Percentiles rank a stretch among this genome's conserved stretches.
Conservation (phyloP, 2,329 filamentous ascomycete genomes). For the Aureobasidium zeae region DNA sequence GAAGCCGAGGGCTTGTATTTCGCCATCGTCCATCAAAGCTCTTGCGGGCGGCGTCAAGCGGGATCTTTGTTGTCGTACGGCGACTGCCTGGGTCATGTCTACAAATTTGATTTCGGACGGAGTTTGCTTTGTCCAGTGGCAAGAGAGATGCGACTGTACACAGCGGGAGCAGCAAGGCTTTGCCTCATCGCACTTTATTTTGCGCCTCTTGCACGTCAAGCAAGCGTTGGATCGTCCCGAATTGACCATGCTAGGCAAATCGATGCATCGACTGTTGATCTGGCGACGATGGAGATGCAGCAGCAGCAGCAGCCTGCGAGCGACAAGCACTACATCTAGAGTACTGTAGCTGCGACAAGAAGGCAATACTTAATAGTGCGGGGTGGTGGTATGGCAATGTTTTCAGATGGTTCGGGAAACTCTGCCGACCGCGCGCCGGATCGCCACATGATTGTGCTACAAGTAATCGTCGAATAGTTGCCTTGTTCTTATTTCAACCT, state of each 20-base stretch:
- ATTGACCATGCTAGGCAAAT: background rate
- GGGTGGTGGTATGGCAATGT: too few species aligned
- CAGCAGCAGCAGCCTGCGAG: too few species aligned
- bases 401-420: too few species aligned
- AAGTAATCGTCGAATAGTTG: too few species aligned
- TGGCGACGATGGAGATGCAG: too few species aligned
- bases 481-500: too few species aligned
- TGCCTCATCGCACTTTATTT: conserved; percentile 1
- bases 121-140: background rate
- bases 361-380: too few species aligned
- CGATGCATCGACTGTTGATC: too few species aligned
- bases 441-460: too few species aligned
- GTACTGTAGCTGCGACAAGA: too few species aligned
- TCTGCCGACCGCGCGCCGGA: too few species aligned
- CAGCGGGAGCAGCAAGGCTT: background rate
- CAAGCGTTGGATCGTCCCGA: background rate
- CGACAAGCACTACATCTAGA: too few species aligned
- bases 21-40: background rate
- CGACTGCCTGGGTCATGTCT: background rate
- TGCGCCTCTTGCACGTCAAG: background rate
- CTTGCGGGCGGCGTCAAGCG: background rate
- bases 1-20: background rate
- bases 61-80: background rate
- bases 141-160: background rate
- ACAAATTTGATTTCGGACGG: background rate